phyloP scores from a whole-genome alignment of 495 filamentous ascomycete species.

The Tuber magnatum region DNA sequence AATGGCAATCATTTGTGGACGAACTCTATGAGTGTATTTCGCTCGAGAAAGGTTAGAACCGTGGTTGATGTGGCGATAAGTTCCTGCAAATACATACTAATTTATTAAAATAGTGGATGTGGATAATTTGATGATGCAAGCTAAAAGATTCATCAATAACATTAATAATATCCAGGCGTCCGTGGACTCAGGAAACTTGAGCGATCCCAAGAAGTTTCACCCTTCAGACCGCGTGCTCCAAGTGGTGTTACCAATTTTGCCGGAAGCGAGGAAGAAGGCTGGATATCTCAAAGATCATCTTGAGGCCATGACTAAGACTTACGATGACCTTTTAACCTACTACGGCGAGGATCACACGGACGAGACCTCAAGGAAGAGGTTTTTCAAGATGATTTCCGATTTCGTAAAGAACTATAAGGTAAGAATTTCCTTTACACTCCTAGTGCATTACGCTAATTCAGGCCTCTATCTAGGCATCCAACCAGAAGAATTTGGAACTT shows the following conservation, averaged over 20 bases:
- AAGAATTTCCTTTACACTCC: constrained; percentile 36
- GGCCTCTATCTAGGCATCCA: constrained; percentile 58
- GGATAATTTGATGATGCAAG: constrained; percentile 79
- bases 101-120: constrained; percentile 52
- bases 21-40: constrained; percentile 75
- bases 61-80: background rate
- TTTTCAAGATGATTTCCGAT: constrained; percentile 87
- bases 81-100: constrained; percentile 8
- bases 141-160: constrained; percentile 91
- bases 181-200: constrained; percentile 87
- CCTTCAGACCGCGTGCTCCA: constrained; percentile 91
- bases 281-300: constrained; percentile 92
- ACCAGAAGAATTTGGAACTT: constrained; percentile 76
- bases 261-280: constrained; percentile 89
- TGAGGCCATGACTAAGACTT: constrained; percentile 83
- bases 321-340: constrained; percentile 93
- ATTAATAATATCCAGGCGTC: constrained; percentile 87
- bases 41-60: constrained; percentile 66
- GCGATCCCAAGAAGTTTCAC: constrained; percentile 95
- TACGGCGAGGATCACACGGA: constrained; percentile 91
- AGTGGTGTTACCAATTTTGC: constrained; percentile 87
- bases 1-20: constrained; percentile 82
- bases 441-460: constrained; percentile 14
- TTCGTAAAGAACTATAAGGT: constrained; percentile 93
- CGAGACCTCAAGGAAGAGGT: constrained; percentile 89